These are phyloP conservation scores for Calonectria hawksworthii DNA, from an alignment of 2,329 filamentous ascomycete genomes.

Conservation along the genomic window DNA sequence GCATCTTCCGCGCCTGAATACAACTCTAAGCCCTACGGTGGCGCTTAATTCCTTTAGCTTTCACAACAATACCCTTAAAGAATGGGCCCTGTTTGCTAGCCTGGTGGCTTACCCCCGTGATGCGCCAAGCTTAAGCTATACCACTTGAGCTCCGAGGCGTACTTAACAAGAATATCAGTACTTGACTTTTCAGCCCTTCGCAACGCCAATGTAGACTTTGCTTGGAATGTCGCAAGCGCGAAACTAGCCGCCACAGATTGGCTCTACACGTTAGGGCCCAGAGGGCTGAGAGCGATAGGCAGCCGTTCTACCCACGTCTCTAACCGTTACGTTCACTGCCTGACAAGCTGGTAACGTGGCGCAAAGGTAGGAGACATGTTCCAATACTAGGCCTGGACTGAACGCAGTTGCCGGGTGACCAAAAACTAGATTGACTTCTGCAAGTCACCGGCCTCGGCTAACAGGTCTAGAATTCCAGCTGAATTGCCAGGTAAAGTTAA, in stretches of 20 bases:
- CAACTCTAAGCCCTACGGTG: background rate
- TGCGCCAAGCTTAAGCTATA: background rate
- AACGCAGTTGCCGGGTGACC: background rate
- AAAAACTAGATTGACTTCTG: background rate
- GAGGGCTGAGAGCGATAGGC: too few relatives aligned
- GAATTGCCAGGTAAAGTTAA: background rate
- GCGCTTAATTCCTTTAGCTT: background rate
- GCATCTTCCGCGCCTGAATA: background rate
- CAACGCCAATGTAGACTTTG: background rate
- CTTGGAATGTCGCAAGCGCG: background rate
- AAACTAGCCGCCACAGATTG: background rate
- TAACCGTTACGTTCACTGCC: background rate
- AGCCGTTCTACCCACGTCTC: too few relatives aligned
- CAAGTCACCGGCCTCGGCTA: background rate
- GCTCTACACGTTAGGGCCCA: background rate
- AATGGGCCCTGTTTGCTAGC: background rate
- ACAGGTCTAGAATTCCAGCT: background rate
- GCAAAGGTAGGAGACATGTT: background rate
- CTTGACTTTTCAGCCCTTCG: background rate
- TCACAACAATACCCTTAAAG: too few relatives aligned
- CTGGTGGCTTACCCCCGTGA: background rate
- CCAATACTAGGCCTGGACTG: background rate
- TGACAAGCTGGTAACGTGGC: background rate
- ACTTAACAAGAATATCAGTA: background rate
- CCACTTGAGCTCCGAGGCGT: background rate